Conservation (phyloP, 2,329 filamentous ascomycete genomes). For the Neofusicoccum cordaticola region DNA sequence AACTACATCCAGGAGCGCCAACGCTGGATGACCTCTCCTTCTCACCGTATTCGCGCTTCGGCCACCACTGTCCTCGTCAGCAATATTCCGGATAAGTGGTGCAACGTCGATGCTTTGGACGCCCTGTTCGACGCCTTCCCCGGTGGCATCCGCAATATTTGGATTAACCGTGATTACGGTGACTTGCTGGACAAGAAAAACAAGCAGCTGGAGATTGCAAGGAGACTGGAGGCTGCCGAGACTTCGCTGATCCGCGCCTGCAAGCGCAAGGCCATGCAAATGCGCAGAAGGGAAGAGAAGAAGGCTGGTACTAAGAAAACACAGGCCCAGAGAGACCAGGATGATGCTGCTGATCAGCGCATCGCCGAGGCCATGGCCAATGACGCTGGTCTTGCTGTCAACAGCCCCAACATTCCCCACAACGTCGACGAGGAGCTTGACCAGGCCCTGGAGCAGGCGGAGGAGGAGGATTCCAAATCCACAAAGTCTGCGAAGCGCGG, state of each 20-base stretch:
- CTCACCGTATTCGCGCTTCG: conserved; percentile 88
- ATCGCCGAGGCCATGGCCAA: background rate
- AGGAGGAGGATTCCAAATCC: background rate
- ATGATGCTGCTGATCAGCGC: background rate
- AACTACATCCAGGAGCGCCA: conserved; percentile 92
- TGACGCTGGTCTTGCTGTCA: background rate
- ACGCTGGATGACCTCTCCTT: conserved; percentile 88
- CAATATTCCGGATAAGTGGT: conserved; percentile 87
- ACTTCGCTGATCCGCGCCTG: conserved; percentile 78
- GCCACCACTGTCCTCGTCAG: conserved; percentile 94
- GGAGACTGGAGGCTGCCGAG: conserved; percentile 73
- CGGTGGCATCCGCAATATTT: conserved; percentile 90
- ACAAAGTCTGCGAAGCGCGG: conserved; percentile 21
- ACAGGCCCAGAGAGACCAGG: background rate
- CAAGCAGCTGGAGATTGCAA: conserved; percentile 67
- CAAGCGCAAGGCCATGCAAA: conserved; percentile 29
- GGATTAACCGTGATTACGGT: conserved; percentile 90
- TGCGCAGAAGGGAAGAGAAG: conserved; percentile 8
- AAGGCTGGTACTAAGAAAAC: background rate
- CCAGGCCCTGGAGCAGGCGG: background rate
- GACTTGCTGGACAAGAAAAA: conserved; percentile 81
- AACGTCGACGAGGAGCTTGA: conserved; percentile 11
- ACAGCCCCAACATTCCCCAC: conserved; percentile 11
- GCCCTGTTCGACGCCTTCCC: conserved; percentile 94
- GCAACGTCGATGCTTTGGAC: conserved; percentile 74